Evolutionary conservation across 129 eudicot genomes (phyloP).

Genomic region (Tagetes patula): DNA sequence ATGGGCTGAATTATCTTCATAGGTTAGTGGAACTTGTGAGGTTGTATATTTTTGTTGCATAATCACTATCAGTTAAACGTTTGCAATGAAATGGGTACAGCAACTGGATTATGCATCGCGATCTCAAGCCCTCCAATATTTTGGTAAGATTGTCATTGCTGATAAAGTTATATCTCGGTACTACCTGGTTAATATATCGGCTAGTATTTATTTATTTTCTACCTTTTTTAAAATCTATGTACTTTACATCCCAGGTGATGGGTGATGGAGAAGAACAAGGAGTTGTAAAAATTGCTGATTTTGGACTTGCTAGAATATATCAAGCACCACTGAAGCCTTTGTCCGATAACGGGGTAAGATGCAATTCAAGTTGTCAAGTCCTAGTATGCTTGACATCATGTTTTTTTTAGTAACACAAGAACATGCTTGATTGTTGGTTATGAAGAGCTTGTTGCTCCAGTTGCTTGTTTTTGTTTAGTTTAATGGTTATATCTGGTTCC

Average conservation of each 20-base stretch:
- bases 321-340: slow-evolving; percentile 95
- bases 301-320: slow-evolving; percentile 94
- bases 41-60: neutral
- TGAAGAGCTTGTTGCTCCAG: slow-evolving; percentile 10
- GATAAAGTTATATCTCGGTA: slow-evolving; percentile 3
- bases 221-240: neutral
- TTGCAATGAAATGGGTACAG: slow-evolving; percentile 41
- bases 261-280: slow-evolving; percentile 99
- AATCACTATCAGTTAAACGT: neutral
- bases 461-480: neutral
- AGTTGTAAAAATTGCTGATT: slow-evolving; percentile 95
- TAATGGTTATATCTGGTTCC: neutral
- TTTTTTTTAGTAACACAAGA: neutral
- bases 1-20: slow-evolving; percentile 96
- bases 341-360: slow-evolving; percentile 86
- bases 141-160: slow-evolving; percentile 48
- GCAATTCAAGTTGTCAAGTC: neutral
- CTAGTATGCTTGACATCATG: slow-evolving; percentile 3
- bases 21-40: slow-evolving; percentile 40
- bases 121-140: slow-evolving; percentile 97
- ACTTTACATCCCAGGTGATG: slow-evolving; percentile 64
- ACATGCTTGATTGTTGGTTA: slow-evolving; percentile 20
- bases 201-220: neutral
- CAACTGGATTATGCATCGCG: slow-evolving; percentile 98
- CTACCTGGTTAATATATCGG: slow-evolving; percentile 12